phyloP scores from a whole-genome alignment of 192 early-diverging fungal species.

The Backusella morwellensis region DNA sequence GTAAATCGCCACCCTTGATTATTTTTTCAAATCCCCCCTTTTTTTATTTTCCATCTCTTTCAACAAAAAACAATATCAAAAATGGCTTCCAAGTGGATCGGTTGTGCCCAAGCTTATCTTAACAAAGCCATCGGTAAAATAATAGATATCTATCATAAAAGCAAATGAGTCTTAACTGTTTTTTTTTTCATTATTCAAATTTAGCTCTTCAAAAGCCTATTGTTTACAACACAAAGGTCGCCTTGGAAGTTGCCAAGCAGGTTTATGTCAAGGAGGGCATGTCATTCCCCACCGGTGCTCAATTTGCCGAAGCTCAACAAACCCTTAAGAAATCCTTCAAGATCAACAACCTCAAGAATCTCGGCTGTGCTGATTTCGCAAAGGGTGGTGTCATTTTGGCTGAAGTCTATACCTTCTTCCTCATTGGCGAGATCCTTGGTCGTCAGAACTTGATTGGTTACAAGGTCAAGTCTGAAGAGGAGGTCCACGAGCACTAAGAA shows the following conservation, averaged over 20 bases:
- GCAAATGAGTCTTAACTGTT: too few relatives aligned
- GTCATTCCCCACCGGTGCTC: conserved; percentile 50
- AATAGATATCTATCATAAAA: not conserved
- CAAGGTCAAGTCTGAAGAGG: conserved; percentile 41
- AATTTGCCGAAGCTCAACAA: conserved; percentile 48
- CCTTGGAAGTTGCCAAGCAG: conserved; percentile 59
- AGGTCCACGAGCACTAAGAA: conserved; percentile 1
- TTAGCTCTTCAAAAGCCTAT: conserved; percentile 38
- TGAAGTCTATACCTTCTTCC: conserved; percentile 59
- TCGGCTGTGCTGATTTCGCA: conserved; percentile 41
- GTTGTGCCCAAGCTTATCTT: conserved; percentile 19
- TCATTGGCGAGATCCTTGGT: conserved; percentile 63
- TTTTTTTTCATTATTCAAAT: too few relatives aligned
- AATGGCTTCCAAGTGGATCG: conserved; percentile 29
- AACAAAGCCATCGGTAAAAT: conserved; percentile 28
- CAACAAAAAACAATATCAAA: not conserved
- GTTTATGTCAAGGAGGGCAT: conserved; percentile 63
- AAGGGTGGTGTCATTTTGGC: conserved; percentile 52
- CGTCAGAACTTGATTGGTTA: conserved; percentile 63
- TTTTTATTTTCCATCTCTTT: not conserved
- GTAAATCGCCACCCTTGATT: not conserved
- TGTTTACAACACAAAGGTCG: conserved; percentile 56
- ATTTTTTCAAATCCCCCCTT: conserved; percentile 1
- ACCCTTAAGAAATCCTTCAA: conserved; percentile 40
- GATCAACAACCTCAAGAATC: conserved; percentile 42